Conservation (phyloP, 495 filamentous ascomycete genomes). For the Chaetomium tenue region DNA sequence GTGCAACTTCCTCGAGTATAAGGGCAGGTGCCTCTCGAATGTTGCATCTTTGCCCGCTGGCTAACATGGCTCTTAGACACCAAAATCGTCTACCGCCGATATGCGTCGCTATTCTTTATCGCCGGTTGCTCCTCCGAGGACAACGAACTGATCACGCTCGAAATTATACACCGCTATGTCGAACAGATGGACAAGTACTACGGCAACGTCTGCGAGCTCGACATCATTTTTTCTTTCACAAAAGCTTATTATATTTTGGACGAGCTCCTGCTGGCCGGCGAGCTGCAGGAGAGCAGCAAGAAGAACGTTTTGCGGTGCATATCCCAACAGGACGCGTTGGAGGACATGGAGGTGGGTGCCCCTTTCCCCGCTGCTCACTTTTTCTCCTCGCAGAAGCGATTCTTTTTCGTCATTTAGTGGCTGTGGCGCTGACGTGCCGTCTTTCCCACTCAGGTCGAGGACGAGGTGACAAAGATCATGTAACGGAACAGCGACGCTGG, state of each 20-base stretch:
- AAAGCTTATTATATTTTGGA: conserved; percentile 98
- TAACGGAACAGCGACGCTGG: conserved; percentile 50
- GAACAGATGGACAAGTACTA: conserved; percentile 99
- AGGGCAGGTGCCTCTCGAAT: conserved; percentile 57
- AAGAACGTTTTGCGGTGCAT: conserved; percentile 97
- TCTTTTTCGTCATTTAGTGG: conserved; percentile 5
- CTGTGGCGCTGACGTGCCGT: conserved; percentile 51
- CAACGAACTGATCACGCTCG: conserved; percentile 96
- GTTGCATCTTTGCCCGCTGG: conserved; percentile 10
- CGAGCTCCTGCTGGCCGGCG: conserved; percentile 92
- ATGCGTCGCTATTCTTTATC: conserved; percentile 99
- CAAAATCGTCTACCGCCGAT: conserved; percentile 97
- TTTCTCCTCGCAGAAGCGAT: conserved; percentile 6
- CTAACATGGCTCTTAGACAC: conserved; percentile 61
- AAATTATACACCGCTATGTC: conserved; percentile 97
- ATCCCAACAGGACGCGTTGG: conserved; percentile 87
- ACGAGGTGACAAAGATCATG: conserved; percentile 95
- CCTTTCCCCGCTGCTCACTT: conserved; percentile 16
- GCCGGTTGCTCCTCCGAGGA: conserved; percentile 91
- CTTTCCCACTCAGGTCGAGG: conserved; percentile 73
- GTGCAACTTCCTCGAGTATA: conserved; percentile 99
- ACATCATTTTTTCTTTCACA: conserved; percentile 92
- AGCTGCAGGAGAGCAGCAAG: conserved; percentile 98
- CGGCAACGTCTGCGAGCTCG: conserved; percentile 98
- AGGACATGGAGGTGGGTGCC: conserved; percentile 92